These are phyloP conservation scores for Ophiostoma himal-ulmi DNA, from an alignment of 2,329 filamentous ascomycete genomes.

Conservation along the genomic window DNA sequence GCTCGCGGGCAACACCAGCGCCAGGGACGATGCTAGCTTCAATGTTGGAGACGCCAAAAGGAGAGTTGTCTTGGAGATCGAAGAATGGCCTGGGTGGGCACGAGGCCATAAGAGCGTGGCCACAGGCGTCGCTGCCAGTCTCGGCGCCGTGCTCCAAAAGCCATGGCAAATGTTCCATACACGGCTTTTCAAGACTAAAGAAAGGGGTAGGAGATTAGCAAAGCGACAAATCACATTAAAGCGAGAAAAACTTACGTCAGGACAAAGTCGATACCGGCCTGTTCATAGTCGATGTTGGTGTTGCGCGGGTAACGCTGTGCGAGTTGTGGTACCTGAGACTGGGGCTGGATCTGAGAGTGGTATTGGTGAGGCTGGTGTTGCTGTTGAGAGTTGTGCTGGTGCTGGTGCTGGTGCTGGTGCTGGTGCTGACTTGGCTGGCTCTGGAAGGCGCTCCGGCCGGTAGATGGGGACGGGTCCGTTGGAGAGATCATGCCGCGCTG, in stretches of 20 bases:
- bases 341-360: not conserved
- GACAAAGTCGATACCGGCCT: conserved; percentile 83
- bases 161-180: conserved; percentile 84
- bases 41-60: conserved; percentile 46
- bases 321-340: not conserved
- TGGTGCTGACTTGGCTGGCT: conserved; percentile 9
- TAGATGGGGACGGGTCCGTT: not conserved
- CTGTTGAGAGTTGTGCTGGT: not conserved
- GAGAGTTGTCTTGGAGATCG: conserved; percentile 45
- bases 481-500: conserved; percentile 24
- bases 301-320: conserved; percentile 30
- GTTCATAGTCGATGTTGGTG: conserved; percentile 62
- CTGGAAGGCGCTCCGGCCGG: not conserved
- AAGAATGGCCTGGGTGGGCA: conserved; percentile 66
- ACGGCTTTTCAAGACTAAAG: conserved; percentile 80
- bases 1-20: not conserved
- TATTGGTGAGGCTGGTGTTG: not conserved
- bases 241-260: conserved; percentile 62
- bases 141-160: conserved; percentile 57
- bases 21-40: conserved; percentile 23
- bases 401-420: conserved; percentile 20
- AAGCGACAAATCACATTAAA: not conserved
- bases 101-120: conserved; percentile 89
- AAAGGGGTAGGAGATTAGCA: conserved; percentile 19
- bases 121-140: conserved; percentile 64